Conservation (phyloP, 768 basidiomycete genomes). For the Saitozyma sp. region DNA sequence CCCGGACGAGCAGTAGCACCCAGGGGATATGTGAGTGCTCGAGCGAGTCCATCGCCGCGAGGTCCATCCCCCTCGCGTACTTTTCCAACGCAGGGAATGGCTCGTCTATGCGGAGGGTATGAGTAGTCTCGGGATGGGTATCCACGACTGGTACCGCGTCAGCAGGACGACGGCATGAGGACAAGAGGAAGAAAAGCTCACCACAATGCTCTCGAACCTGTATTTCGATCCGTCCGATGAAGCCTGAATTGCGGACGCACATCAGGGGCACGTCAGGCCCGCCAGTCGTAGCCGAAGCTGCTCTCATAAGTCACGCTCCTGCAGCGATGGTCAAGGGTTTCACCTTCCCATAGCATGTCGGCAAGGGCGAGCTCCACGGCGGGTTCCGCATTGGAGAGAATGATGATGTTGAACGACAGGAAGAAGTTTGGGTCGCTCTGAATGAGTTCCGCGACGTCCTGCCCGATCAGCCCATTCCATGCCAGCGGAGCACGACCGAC, state of each 20-base stretch:
- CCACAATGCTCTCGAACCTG: constrained; percentile 86
- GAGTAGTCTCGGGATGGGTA: constrained; percentile 71
- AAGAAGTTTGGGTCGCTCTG: constrained; percentile 61
- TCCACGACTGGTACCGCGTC: constrained; percentile 69
- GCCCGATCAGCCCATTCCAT: background rate
- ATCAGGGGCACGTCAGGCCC: constrained; percentile 63
- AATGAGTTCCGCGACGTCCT: constrained; percentile 63
- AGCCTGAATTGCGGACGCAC: constrained; percentile 79
- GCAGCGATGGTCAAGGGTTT: constrained; percentile 9
- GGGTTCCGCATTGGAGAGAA: constrained; percentile 76
- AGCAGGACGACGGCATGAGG: background rate
- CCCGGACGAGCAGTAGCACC: constrained; percentile 80
- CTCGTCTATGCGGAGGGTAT: constrained; percentile 74
- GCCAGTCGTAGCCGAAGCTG: constrained; percentile 56
- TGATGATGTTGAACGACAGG: constrained; percentile 70
- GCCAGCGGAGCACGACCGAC: background rate
- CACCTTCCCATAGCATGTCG: constrained; percentile 63
- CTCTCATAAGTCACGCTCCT: background rate
- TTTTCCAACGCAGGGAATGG: constrained; percentile 80
- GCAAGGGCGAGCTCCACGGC: constrained; percentile 63
- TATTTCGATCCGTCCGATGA: constrained; percentile 81
- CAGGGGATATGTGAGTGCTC: constrained; percentile 90
- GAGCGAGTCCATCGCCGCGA: constrained; percentile 77
- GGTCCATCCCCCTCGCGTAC: constrained; percentile 70
- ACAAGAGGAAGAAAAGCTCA: constrained; percentile 53